These are phyloP conservation scores for Schwanniomyces vanrijiae DNA, from an alignment of 805 yeast species.

Conservation along the genomic window DNA sequence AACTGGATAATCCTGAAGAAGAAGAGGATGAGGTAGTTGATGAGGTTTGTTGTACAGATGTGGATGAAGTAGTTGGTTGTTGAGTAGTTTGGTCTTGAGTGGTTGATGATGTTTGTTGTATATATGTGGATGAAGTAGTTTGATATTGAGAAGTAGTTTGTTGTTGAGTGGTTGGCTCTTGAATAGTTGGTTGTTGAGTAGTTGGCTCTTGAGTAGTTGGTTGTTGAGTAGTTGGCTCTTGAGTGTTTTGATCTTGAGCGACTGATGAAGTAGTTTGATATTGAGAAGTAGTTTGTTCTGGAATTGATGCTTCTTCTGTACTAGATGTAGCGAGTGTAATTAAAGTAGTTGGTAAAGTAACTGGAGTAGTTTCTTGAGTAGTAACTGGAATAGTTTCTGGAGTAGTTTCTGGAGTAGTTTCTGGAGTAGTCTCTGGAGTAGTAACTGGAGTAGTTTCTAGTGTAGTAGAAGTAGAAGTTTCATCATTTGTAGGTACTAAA, in stretches of 20 bases:
- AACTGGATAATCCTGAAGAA: conserved; percentile 13
- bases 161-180: conserved; percentile 7
- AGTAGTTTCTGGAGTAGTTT: conserved; percentile 7
- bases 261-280: conserved; percentile 3
- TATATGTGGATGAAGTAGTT: conserved; percentile 11
- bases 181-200: conserved; percentile 5
- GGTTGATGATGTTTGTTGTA: conserved; percentile 8
- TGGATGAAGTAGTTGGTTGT: conserved; percentile 8
- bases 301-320: background rate
- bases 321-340: background rate
- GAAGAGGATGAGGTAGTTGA: conserved; percentile 15
- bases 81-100: conserved; percentile 13
- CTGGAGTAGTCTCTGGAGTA: conserved; percentile 6
- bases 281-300: too few species aligned
- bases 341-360: conserved; percentile 2
- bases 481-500: conserved; percentile 4
- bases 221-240: conserved; percentile 5
- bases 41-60: conserved; percentile 6
- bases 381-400: conserved; percentile 5
- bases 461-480: conserved; percentile 8
- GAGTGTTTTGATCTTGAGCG: conserved; percentile 3
- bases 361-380: conserved; percentile 3
- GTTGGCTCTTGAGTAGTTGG: conserved; percentile 6
- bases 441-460: conserved; percentile 7
- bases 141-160: conserved; percentile 6